phyloP scores from a whole-genome alignment of 495 filamentous ascomycete species.

The Annulohypoxylon stygium region DNA sequence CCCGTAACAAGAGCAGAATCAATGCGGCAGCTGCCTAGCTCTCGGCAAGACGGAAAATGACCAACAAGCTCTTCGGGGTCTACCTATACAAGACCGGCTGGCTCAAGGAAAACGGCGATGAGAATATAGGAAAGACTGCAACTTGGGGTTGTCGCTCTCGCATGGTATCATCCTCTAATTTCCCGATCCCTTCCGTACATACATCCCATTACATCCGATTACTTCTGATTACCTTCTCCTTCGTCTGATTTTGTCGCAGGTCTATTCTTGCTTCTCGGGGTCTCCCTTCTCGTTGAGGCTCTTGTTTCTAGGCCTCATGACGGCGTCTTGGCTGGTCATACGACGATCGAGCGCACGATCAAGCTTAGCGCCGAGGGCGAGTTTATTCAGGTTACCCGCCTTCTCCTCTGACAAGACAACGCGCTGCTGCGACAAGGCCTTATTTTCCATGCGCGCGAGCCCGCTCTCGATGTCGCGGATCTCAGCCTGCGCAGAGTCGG shows the following conservation, averaged over 20 bases:
- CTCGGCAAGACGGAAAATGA: slow-evolving; percentile 12
- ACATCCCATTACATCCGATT: background rate
- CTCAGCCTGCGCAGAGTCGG: slow-evolving; percentile 74
- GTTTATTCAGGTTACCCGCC: slow-evolving; percentile 85
- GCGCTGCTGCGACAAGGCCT: slow-evolving; percentile 84
- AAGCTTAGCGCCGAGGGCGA: slow-evolving; percentile 92
- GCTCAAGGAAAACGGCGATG: slow-evolving; percentile 12
- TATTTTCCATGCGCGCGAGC: slow-evolving; percentile 91
- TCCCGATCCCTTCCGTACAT: background rate
- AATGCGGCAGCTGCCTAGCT: background rate
- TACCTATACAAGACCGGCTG: slow-evolving; percentile 25
- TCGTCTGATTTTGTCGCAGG: background rate
- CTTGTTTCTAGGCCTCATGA: slow-evolving; percentile 72
- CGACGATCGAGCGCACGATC: slow-evolving; percentile 90
- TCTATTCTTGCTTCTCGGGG: slow-evolving; percentile 42
- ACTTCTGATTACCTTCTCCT: background rate
- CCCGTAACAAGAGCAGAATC: background rate
- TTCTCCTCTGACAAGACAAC: slow-evolving; percentile 87
- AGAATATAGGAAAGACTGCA: slow-evolving; percentile 20
- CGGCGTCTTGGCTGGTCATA: slow-evolving; percentile 92
- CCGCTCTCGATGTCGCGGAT: slow-evolving; percentile 85
- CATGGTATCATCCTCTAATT: slow-evolving; percentile 40
- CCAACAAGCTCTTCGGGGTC: background rate
- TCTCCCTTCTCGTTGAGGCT: slow-evolving; percentile 56
- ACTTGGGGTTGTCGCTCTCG: slow-evolving; percentile 29